phyloP scores from a whole-genome alignment of 2,329 filamentous ascomycete genomes.

The Claviceps lovelessii region DNA sequence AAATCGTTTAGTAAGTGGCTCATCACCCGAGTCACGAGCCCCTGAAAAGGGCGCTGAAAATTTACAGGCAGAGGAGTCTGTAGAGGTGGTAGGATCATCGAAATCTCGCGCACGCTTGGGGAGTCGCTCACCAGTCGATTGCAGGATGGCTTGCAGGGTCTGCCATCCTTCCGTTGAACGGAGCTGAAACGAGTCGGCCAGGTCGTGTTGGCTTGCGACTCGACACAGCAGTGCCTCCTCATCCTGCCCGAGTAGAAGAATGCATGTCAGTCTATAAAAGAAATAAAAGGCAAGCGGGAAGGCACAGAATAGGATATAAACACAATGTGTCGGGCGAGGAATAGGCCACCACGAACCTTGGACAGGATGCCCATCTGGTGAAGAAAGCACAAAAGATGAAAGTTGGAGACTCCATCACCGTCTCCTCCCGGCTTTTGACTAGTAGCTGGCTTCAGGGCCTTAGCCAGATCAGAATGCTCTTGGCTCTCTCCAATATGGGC shows the following conservation, averaged over 20 bases:
- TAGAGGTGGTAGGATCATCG: conserved; percentile 18
- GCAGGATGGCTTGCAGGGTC: conserved; percentile 80
- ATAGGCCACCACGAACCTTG: conserved; percentile 46
- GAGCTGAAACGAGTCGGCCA: conserved; percentile 67
- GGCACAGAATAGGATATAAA: not conserved
- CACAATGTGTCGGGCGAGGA: conserved; percentile 1
- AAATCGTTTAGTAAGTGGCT: conserved; percentile 52
- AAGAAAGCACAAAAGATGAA: conserved; percentile 84
- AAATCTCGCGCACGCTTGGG: conserved; percentile 51
- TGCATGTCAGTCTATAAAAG: not conserved
- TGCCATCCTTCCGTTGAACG: conserved; percentile 85
- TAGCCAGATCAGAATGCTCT: conserved; percentile 54
- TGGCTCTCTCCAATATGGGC: conserved; percentile 75
- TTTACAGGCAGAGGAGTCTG: conserved; percentile 11
- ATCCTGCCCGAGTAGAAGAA: conserved; percentile 41
- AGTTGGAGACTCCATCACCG: conserved; percentile 67
- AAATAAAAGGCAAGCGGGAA: too few relatives aligned
- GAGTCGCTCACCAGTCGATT: conserved; percentile 94
- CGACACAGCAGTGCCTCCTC: conserved; percentile 77
- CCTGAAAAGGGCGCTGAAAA: conserved; percentile 2
- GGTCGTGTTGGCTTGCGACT: conserved; percentile 68
- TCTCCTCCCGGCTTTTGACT: conserved; percentile 46
- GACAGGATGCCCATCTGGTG: conserved; percentile 66
- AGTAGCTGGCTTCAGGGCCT: conserved; percentile 49
- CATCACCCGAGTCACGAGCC: conserved; percentile 28